These are phyloP conservation scores for Miscanthus lutarioriparius DNA, from an alignment of 176 grass and related monocot species.

Conservation along the genomic window DNA sequence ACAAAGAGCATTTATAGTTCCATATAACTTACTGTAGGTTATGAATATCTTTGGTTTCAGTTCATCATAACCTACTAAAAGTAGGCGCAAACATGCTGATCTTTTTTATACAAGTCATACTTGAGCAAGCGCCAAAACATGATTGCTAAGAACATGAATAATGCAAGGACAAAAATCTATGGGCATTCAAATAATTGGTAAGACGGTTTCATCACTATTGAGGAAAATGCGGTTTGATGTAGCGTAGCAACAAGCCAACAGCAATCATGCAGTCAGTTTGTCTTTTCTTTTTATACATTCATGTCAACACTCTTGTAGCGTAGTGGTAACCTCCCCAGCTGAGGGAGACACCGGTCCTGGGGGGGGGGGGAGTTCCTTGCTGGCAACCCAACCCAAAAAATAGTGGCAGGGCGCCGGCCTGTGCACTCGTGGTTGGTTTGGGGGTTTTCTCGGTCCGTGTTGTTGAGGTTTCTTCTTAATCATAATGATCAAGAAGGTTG, in stretches of 20 bases:
- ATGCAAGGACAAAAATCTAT: background rate
- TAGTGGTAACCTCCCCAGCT: background rate
- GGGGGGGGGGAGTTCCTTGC: no score
- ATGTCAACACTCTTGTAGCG: background rate
- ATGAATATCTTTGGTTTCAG: conserved; percentile 7
- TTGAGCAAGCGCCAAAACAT: background rate
- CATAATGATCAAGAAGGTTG: no score
- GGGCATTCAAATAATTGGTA: background rate
- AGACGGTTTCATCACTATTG: background rate
- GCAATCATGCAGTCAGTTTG: background rate
- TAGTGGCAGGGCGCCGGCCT: no score
- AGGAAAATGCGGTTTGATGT: background rate
- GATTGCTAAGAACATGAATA: background rate
- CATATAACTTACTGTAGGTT: background rate
- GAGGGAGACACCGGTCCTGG: no score
- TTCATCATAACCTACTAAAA: background rate
- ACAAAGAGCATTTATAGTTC: background rate
- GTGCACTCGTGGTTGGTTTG: no score
- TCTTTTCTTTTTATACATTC: background rate
- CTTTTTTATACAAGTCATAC: background rate
- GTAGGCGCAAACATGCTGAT: background rate
- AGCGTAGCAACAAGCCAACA: background rate
- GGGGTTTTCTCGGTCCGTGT: no score
- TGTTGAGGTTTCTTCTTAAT: no score
- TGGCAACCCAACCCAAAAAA: no score